Evolutionary conservation across 495 filamentous ascomycete species (phyloP).

Genomic region (Trichodelitschia bisporula): DNA sequence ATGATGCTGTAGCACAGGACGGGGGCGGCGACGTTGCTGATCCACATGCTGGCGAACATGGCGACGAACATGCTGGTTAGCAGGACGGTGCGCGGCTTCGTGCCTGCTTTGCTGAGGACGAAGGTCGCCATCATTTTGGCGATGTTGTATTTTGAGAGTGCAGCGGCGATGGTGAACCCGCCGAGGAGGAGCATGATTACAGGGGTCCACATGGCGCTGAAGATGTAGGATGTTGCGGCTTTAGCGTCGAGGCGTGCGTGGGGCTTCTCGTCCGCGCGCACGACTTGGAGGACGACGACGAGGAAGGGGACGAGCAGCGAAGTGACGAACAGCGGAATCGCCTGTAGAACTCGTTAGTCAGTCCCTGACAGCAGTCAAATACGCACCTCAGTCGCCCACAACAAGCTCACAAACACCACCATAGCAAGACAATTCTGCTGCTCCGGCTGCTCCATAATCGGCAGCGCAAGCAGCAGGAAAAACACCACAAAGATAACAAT

Average conservation of each 20-base stretch:
- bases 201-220: constrained; percentile 94
- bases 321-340: constrained; percentile 92
- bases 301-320: constrained; percentile 85
- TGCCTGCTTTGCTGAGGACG: constrained; percentile 90
- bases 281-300: constrained; percentile 63
- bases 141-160: constrained; percentile 89
- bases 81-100: constrained; percentile 63
- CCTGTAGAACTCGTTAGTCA: constrained; percentile 24
- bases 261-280: constrained; percentile 47
- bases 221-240: constrained; percentile 55
- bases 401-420: constrained; percentile 73
- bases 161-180: constrained; percentile 87
- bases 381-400: constrained; percentile 84
- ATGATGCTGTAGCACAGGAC: constrained; percentile 98
- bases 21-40: constrained; percentile 91
- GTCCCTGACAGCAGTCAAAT: constrained; percentile 10
- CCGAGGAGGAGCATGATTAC: constrained; percentile 97
- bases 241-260: constrained; percentile 45
- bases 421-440: constrained; percentile 93
- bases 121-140: constrained; percentile 92
- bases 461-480: constrained; percentile 38
- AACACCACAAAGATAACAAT: constrained; percentile 48
- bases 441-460: constrained; percentile 60
- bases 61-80: constrained; percentile 96
- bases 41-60: constrained; percentile 95